Evolutionary conservation across 257 asterid genomes (phyloP), one percentile per base, ranked within the genome.

Genomic region (Solanum infundibuliforme): DNA sequence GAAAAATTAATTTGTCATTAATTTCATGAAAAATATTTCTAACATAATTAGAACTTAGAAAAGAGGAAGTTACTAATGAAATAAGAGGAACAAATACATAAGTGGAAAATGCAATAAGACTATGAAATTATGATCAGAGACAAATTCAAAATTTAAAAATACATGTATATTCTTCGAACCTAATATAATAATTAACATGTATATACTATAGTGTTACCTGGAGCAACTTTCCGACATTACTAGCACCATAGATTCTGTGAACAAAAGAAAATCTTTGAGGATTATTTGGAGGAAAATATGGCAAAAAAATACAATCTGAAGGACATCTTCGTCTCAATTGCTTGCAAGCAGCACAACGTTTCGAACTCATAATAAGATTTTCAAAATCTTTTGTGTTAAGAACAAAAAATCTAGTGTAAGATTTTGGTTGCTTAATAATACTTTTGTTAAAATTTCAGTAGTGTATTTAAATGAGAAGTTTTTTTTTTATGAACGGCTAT

Each of bases 311-410:
- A 68, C 90, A 91, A 91, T 88, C 85, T 31, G 89, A 82, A 31
- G 90, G 93, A 35, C 92, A 91, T 84, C 88, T 90, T 73, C 89
- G 87, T 76, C 92, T 91, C 83, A 85, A 87, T 82, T 88, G 89
- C 16, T 87, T 91, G 46, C 92, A 88, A n/a, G 91, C 93, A 46
- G 92, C 92, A 86, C 91, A 91, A 25, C 91, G 92, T 39, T 52
- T 58, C 12, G 88, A 87, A 87, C 73, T 86, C 91, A 91, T 91
- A 27, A 46, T 81, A 43, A 52, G 84, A 86, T 86, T 32, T 86
- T 52, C 2, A 27, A 23, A 73, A 86, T 86, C 58, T 73, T 46
- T 81, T 81, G 23, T 81, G 41, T 18, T 25, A n/a, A 77, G 48
- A 43, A 71, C 14, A n/a, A 6, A 85, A 43, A 29, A 86, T 86